Evolutionary conservation across 2,329 filamentous ascomycete species (phyloP).

Genomic region (Teratosphaeriaceae sp.): DNA sequence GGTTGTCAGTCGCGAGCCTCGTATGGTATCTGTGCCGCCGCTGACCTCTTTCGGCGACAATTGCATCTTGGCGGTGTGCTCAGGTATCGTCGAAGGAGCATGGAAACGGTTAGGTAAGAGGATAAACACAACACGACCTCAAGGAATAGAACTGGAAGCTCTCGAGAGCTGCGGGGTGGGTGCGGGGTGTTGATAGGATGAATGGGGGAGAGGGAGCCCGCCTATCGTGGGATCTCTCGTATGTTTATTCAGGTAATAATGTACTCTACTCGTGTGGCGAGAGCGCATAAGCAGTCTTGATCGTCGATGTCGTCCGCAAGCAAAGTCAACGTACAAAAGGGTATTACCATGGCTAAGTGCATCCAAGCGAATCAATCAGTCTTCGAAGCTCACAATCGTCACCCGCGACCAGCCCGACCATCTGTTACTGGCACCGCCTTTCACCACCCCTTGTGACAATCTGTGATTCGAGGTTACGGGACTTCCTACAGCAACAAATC

Average conservation of each 20-base stretch:
- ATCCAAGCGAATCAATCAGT: background rate
- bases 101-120: conserved; percentile 11
- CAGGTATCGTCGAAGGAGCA: background rate
- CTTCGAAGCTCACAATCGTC: background rate
- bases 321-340: no score
- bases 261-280: no score
- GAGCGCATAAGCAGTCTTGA: no score
- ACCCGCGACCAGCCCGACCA: background rate
- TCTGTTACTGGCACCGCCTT: background rate
- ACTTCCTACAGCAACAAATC: background rate
- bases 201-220: no score
- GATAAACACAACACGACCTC: conserved; percentile 4
- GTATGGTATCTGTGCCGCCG: background rate
- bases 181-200: background rate
- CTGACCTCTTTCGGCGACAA: conserved; percentile 31
- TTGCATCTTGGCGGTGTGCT: conserved; percentile 24
- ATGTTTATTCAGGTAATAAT: no score
- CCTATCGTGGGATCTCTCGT: no score
- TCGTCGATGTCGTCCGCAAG: no score
- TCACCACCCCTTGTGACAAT: background rate
- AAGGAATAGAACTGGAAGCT: conserved; percentile 4
- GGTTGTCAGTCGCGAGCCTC: background rate
- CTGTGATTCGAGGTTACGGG: background rate
- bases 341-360: background rate
- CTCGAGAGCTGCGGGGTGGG: background rate